Evolutionary conservation across 2,329 filamentous ascomycete genomes (phyloP).

Genomic region (Monosporascus sp.): DNA sequence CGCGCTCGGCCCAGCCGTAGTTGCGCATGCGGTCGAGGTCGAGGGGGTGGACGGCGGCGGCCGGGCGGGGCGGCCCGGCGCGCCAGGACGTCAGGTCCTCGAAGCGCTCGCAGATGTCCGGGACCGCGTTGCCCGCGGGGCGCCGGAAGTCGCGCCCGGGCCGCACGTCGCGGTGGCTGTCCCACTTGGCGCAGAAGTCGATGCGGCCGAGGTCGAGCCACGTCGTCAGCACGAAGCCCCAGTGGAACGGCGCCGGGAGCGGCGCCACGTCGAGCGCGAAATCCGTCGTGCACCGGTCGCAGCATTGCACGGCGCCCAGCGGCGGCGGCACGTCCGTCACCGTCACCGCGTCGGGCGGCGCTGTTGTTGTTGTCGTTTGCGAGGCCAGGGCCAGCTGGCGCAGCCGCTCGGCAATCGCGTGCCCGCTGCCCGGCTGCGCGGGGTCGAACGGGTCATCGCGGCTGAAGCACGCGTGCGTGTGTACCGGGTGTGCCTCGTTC

Average conservation of each 20-base stretch:
- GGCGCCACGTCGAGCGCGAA: slow-evolving; percentile 14
- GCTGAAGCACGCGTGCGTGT: slow-evolving; percentile 11
- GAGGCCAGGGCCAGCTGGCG: slow-evolving; percentile 3
- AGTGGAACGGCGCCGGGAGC: slow-evolving; percentile 17
- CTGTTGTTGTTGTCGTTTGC: neutral
- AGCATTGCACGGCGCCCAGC: slow-evolving; percentile 13
- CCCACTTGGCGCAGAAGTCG: slow-evolving; percentile 19
- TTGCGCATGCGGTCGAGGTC: slow-evolving; percentile 14
- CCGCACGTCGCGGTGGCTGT: slow-evolving; percentile 15
- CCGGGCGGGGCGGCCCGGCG: slow-evolving; percentile 3
- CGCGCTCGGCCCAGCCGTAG: slow-evolving; percentile 13
- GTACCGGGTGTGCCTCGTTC: neutral
- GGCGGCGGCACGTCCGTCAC: slow-evolving; percentile 9
- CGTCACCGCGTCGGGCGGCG: neutral
- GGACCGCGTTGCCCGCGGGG: neutral
- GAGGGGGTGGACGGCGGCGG: slow-evolving; percentile 5
- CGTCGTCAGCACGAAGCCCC: slow-evolving; percentile 19
- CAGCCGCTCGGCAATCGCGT: slow-evolving; percentile 14
- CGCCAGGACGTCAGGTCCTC: slow-evolving; percentile 10
- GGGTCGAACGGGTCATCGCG: slow-evolving; percentile 6
- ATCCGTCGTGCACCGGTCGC: slow-evolving; percentile 18
- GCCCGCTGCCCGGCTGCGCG: slow-evolving; percentile 12
- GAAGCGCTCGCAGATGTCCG: slow-evolving; percentile 14
- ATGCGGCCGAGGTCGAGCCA: slow-evolving; percentile 18
- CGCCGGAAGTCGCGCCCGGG: slow-evolving; percentile 7